These are phyloP conservation scores for Ramularia endophylla DNA, from an alignment of 2,329 filamentous ascomycete genomes.

Conservation along the genomic window DNA sequence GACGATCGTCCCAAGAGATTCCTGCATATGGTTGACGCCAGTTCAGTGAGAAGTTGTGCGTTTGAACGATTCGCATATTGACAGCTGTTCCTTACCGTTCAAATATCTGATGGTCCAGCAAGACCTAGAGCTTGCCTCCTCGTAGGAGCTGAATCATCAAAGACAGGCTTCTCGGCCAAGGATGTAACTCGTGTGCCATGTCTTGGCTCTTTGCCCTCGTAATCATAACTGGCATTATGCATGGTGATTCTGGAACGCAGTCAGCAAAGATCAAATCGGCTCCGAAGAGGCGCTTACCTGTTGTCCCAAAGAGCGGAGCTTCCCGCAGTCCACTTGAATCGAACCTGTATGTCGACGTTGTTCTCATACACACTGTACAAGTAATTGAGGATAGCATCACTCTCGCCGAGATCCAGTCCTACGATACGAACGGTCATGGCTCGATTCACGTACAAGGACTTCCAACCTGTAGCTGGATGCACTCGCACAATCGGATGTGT, in stretches of 20 bases:
- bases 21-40: too few species aligned
- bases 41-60: too few species aligned
- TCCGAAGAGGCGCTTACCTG: conserved; percentile 28
- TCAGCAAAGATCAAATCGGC: conserved; percentile 1
- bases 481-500: conserved; percentile 63
- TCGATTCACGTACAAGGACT: conserved; percentile 65
- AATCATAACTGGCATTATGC: conserved; percentile 70
- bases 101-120: conserved; percentile 44
- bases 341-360: conserved; percentile 65
- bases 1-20: too few species aligned
- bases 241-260: conserved; percentile 42
- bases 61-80: too few species aligned
- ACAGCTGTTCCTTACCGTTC: background rate
- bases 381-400: conserved; percentile 61
- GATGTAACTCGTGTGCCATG: conserved; percentile 68
- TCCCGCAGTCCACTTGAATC: conserved; percentile 63
- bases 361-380: conserved; percentile 63
- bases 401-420: conserved; percentile 62
- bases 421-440: conserved; percentile 64
- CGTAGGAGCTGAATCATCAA: conserved; percentile 58
- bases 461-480: conserved; percentile 70
- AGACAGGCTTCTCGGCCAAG: conserved; percentile 66
- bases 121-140: conserved; percentile 61
- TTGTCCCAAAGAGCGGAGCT: conserved; percentile 70
- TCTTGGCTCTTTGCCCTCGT: conserved; percentile 59